phyloP scores from a whole-genome alignment of 2,329 filamentous ascomycete genomes.

The Basipetospora sp. region DNA sequence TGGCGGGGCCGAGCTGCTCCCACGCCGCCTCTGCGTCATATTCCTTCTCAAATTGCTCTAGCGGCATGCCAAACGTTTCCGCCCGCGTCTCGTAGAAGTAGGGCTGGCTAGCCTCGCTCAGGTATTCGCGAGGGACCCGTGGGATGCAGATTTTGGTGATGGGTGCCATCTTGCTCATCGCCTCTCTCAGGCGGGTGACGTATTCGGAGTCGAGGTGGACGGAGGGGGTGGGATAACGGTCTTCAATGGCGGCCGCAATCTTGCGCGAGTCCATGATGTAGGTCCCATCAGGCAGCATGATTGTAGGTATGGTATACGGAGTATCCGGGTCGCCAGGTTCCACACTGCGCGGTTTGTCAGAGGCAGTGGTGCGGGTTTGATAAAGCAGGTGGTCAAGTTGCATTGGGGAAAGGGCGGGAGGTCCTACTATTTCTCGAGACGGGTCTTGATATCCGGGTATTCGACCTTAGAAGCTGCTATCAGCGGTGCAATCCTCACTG shows the following conservation, averaged over 20 bases:
- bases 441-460: conserved; percentile 48
- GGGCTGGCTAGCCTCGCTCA: conserved; percentile 33
- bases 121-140: conserved; percentile 31
- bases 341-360: conserved; percentile 11
- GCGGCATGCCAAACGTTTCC: conserved; percentile 32
- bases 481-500: background rate
- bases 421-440: conserved; percentile 38
- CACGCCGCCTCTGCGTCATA: conserved; percentile 36
- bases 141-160: conserved; percentile 31
- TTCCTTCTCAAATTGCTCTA: conserved; percentile 33
- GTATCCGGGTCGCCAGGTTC: conserved; percentile 4
- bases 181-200: conserved; percentile 26
- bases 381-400: conserved; percentile 26
- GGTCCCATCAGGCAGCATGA: conserved; percentile 38
- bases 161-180: conserved; percentile 12
- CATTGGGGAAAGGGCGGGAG: background rate
- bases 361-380: background rate
- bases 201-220: conserved; percentile 42
- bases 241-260: conserved; percentile 47
- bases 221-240: conserved; percentile 40
- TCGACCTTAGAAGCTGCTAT: conserved; percentile 28
- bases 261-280: conserved; percentile 49
- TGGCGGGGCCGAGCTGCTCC: conserved; percentile 19
- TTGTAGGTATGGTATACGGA: conserved; percentile 40
- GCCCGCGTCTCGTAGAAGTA: conserved; percentile 44